Conservation (phyloP, 148 eudicot genomes). For the Chenopodium formosanum region DNA sequence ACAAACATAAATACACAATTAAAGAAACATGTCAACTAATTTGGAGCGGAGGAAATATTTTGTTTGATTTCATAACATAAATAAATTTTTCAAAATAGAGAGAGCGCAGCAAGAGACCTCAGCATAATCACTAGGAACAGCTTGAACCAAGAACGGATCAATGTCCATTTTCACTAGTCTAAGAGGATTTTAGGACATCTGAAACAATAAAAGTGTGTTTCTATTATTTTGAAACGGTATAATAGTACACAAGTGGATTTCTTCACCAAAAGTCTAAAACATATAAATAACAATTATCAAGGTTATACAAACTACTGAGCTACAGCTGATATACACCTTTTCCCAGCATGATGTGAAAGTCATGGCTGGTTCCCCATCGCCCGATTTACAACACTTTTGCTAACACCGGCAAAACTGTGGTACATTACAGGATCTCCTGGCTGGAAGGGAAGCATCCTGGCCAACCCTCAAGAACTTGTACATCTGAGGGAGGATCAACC, state of each 20-base stretch:
- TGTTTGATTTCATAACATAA: too few species aligned
- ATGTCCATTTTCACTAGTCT: too few species aligned
- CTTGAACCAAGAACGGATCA: too few species aligned
- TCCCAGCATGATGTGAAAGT: background rate
- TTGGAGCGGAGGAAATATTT: too few species aligned
- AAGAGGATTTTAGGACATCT: background rate
- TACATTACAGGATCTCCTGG: conserved; percentile 16
- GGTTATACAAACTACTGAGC: conserved; percentile 15
- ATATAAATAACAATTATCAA: background rate
- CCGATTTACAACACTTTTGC: conserved; percentile 19
- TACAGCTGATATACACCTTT: conserved; percentile 22
- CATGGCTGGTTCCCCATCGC: background rate
- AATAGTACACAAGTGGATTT: background rate
- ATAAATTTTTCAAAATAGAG: too few species aligned
- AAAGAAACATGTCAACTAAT: too few species aligned
- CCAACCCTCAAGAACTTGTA: background rate
- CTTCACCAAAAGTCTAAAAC: background rate
- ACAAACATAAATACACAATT: too few species aligned
- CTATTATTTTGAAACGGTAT: background rate
- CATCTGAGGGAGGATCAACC: conserved; percentile 4
- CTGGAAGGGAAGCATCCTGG: conserved; percentile 15
- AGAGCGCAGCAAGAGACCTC: too few species aligned
- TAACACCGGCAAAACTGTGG: conserved; percentile 14
- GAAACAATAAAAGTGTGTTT: background rate
- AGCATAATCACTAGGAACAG: too few species aligned